Percentiles rank a stretch among this genome's conserved stretches.
Conservation (phyloP, 148 eudicot species). For the Spergularia bocconei region DNA sequence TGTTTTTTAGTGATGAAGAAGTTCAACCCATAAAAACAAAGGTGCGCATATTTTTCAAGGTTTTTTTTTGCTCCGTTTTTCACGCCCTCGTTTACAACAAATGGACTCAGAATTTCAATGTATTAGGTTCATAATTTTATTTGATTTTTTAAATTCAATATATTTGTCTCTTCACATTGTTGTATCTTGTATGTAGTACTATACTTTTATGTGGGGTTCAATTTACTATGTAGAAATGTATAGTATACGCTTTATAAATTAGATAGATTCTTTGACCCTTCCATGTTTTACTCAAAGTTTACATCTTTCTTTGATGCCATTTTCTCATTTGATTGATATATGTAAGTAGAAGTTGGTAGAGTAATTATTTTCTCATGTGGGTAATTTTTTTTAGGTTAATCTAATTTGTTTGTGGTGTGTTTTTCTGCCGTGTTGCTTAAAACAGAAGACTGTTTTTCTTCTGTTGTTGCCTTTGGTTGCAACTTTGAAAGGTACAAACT, state of each 20-base stretch:
- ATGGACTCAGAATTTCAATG: conserved; percentile 34
- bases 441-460: conserved; percentile 7
- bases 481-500: conserved; percentile 19
- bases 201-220: conserved; percentile 34
- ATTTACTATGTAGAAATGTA: conserved; percentile 20
- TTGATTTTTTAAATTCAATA: conserved; percentile 15
- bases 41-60: conserved; percentile 17
- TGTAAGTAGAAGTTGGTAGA: neutral
- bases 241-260: neutral
- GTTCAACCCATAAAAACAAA: conserved; percentile 16
- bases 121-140: conserved; percentile 28
- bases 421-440: neutral
- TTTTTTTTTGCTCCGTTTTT: conserved; percentile 28
- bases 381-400: conserved; percentile 5
- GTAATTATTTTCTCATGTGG: conserved; percentile 21
- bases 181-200: neutral
- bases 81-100: conserved; percentile 44
- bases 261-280: conserved; percentile 6
- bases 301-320: conserved; percentile 24
- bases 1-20: conserved; percentile 26
- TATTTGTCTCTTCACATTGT: conserved; percentile 36
- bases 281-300: conserved; percentile 21
- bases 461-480: conserved; percentile 13
- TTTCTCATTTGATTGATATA: conserved; percentile 23
- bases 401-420: neutral